Evolutionary conservation across 1,139 yeast genomes (phyloP).

Genomic region (Nakaseomyces bracarensis): DNA sequence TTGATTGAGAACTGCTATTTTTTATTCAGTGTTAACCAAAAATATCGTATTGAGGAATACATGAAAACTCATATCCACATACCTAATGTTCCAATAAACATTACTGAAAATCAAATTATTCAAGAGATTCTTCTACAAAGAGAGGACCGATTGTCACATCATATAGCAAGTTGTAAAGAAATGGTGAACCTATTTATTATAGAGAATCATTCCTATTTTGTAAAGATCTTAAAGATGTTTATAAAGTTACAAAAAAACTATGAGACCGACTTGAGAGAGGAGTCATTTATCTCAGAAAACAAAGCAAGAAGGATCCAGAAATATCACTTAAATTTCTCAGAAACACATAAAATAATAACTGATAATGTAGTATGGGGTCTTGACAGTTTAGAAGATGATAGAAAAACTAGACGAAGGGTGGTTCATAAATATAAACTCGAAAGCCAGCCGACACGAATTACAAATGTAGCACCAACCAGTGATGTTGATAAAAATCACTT

Average conservation of each 20-base stretch:
- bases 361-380: slow-evolving; percentile 8
- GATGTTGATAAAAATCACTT: background rate
- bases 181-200: background rate
- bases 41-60: slow-evolving; percentile 3
- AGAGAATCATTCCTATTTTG: background rate
- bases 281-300: background rate
- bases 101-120: background rate
- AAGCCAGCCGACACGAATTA: background rate
- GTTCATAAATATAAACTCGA: background rate
- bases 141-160: background rate
- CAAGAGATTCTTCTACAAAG: slow-evolving; percentile 18
- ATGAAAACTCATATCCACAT: background rate
- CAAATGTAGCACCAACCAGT: background rate
- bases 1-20: slow-evolving; percentile 2
- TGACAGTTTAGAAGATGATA: background rate
- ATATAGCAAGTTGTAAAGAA: slow-evolving; percentile 1
- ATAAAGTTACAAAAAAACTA: background rate
- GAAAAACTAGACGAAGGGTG: background rate
- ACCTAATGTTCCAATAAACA: background rate
- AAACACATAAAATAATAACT: slow-evolving; percentile 12
- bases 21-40: slow-evolving; percentile 4
- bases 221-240: background rate
- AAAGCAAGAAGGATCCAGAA: background rate
- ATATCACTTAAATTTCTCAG: background rate
- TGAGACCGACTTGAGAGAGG: slow-evolving; percentile 2